Base-by-base conservation (phyloP, 202 grass and related monocot genomes). In the Tripidium arundinaceum region DNA sequence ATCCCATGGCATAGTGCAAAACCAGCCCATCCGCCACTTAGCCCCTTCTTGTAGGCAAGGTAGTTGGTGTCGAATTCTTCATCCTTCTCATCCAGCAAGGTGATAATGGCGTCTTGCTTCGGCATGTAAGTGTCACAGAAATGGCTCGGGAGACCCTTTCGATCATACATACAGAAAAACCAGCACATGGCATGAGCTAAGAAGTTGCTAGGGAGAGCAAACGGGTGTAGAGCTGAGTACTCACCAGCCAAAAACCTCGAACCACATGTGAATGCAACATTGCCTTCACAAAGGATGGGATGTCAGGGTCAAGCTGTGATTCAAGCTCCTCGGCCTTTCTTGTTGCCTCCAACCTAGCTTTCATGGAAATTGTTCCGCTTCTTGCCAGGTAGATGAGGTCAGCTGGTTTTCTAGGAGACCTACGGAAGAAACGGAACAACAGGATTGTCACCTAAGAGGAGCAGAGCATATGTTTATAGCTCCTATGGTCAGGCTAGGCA, bases 181-280 rank as follows among this genome's bases (percentile, higher is more conserved):
- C n/a, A 84, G n/a, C 18, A 75, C 40, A 41, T 12, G 11, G n/a
- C 16, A 63, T 28, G 43, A 76, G 19, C 64, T 36, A 39, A 27
- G 10, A 58, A 55, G 46, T 39, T 33, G 11, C 36, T 58, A 4
- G 22, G 28, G 37, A 36, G 49, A 12, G 25, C 26, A 70, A 36
- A 66, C 31, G 19, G 24, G n/a, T 66, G 27, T 16, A 65, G 12
- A 63, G 87, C 87, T 72, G 65, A 94, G 18, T 72, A 92, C 87
- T 80, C 75, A 95, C 93, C 90, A 95, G 78, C 90, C 90, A 92
- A 62, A 95, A 95, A 45, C 87, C 93, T 78, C 79, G 70, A 27
- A 87, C 90, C 55, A 92, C 90, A 72, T 95, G 93, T 19, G 93
- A 95, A 38, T 95, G 87, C 61, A 95, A 38, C 90, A 95, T 95